A percentile compares a stretch with the other conserved stretches of the same genome.
Evolutionary conservation across 768 basidiomycete species (phyloP).

Genomic region (Cystobasidium tubakii): DNA sequence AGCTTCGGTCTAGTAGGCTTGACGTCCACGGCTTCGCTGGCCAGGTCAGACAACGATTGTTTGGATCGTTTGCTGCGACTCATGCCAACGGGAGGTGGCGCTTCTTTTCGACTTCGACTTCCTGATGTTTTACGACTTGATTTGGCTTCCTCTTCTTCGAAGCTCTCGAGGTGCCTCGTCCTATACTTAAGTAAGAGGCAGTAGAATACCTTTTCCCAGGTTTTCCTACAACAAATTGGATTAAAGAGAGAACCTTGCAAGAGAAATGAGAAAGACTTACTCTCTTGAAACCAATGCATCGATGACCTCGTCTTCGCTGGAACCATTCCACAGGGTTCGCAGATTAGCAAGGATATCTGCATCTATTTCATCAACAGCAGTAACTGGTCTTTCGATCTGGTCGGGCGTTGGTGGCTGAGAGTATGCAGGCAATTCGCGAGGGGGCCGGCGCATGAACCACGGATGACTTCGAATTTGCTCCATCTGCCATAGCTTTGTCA

Average conservation of each 20-base stretch:
- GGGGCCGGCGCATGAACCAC: constrained; percentile 59
- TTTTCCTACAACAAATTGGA: constrained; percentile 58
- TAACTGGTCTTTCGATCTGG: constrained; percentile 65
- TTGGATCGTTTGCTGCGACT: constrained; percentile 40
- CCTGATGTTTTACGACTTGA: not conserved
- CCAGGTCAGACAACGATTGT: constrained; percentile 44
- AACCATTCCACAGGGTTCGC: constrained; percentile 80
- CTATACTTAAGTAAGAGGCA: constrained; percentile 81
- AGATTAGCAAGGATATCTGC: constrained; percentile 83
- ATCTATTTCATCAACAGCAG: constrained; percentile 65
- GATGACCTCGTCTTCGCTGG: constrained; percentile 66
- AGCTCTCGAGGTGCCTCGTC: constrained; percentile 64
- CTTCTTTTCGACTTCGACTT: constrained; percentile 15
- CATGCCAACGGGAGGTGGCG: constrained; percentile 40
- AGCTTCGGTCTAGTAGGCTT: constrained; percentile 24
- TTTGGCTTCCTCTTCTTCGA: constrained; percentile 56
- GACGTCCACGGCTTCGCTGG: constrained; percentile 13
- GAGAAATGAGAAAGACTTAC: no score
- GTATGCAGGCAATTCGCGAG: constrained; percentile 37
- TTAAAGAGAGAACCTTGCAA: no score
- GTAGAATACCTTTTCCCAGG: constrained; percentile 96
- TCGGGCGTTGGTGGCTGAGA: constrained; percentile 53
- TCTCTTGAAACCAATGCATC: constrained; percentile 58
- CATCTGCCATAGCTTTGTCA: constrained; percentile 57
- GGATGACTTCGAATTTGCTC: constrained; percentile 78